These are phyloP conservation scores for Orobanche coerulescens DNA, from an alignment of 257 asterid genomes.

Conservation along the genomic window DNA sequence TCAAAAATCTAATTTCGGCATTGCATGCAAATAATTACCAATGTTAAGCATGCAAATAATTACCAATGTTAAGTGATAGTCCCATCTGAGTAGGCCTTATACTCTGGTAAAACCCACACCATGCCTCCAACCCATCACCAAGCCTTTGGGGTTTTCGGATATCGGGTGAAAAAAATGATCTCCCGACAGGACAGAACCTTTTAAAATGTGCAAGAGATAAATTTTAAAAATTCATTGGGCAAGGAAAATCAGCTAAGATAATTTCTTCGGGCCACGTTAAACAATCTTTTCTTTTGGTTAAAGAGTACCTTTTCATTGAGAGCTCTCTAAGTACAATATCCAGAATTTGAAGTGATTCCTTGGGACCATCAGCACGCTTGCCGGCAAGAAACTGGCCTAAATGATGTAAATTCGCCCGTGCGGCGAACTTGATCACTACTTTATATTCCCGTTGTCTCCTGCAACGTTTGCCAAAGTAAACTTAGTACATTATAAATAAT, in stretches of 20 bases:
- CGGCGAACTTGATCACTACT: conserved; percentile 79
- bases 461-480: conserved; percentile 19
- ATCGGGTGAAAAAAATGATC: conserved; percentile 87
- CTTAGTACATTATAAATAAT: not conserved
- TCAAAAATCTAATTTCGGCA: not conserved
- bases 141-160: conserved; percentile 81
- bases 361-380: conserved; percentile 85
- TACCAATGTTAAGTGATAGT: conserved; percentile 84
- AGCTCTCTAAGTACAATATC: conserved; percentile 93
- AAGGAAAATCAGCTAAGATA: no score
- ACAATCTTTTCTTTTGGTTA: not conserved
- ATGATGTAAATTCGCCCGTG: conserved; percentile 81
- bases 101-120: conserved; percentile 99
- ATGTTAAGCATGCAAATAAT: no score
- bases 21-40: not conserved
- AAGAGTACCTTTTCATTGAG: conserved; percentile 70
- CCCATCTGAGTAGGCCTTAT: conserved; percentile 99
- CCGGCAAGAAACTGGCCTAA: conserved; percentile 95
- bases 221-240: no score
- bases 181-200: conserved; percentile 89
- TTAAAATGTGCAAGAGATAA: no score
- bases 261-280: no score
- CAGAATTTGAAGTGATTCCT: conserved; percentile 89
- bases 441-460: conserved; percentile 82
- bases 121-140: conserved; percentile 97